phyloP scores from a whole-genome alignment of 345 rosid genomes.

The Salix dunnii region DNA sequence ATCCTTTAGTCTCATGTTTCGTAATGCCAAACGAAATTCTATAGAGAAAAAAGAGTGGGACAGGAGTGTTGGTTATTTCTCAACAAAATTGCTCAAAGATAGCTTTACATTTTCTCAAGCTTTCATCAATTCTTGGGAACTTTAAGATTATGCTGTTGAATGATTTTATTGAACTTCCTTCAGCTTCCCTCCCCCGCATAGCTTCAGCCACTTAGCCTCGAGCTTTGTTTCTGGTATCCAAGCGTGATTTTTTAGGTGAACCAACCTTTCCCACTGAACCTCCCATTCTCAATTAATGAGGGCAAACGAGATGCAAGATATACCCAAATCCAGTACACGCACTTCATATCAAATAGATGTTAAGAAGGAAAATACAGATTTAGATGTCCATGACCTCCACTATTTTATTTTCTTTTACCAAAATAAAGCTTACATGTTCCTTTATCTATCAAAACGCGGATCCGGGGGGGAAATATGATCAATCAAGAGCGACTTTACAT shows the following conservation, averaged over 20 bases:
- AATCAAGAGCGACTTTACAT: neutral
- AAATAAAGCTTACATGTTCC: neutral
- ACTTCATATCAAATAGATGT: neutral
- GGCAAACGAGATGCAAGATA: slow-evolving; percentile 14
- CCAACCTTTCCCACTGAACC: slow-evolving; percentile 44
- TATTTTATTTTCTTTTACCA: neutral
- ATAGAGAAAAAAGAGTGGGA: too few relatives aligned
- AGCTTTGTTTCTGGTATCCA: slow-evolving; percentile 74
- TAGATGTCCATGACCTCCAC: neutral
- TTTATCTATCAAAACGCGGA: neutral
- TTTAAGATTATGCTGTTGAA: too few relatives aligned
- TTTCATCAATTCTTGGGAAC: too few relatives aligned
- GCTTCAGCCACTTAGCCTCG: too few relatives aligned
- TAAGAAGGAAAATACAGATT: neutral
- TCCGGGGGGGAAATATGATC: neutral
- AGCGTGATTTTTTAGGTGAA: slow-evolving; percentile 20
- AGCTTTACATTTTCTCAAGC: too few relatives aligned
- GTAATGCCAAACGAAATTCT: too few relatives aligned
- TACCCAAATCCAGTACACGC: neutral
- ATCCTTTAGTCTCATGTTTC: too few relatives aligned
- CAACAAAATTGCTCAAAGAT: too few relatives aligned
- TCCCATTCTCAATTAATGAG: slow-evolving; percentile 49
- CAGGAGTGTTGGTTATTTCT: too few relatives aligned
- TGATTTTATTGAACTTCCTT: too few relatives aligned
- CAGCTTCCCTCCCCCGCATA: too few relatives aligned